phyloP scores from a whole-genome alignment of 2,329 filamentous ascomycete genomes.

The Incumbomyces lentus region DNA sequence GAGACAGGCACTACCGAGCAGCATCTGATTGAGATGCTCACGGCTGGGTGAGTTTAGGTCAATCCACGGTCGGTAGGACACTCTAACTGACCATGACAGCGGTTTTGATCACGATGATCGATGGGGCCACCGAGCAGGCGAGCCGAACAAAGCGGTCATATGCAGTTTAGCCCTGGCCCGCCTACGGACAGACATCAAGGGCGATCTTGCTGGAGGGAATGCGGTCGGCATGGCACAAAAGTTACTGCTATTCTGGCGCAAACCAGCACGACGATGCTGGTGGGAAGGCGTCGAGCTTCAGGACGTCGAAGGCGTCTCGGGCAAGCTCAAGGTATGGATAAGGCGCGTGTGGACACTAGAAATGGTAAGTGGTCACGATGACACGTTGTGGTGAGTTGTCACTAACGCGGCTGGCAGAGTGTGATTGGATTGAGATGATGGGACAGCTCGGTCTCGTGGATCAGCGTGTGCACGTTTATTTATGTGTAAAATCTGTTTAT shows the following conservation, averaged over 20 bases:
- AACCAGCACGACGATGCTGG: conserved; percentile 93
- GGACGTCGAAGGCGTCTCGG: conserved; percentile 79
- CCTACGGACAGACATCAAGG: conserved; percentile 77
- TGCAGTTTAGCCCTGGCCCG: conserved; percentile 91
- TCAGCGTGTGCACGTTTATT: neutral
- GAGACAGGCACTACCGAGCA: conserved; percentile 95
- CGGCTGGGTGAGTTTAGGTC: conserved; percentile 75
- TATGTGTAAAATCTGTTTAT: neutral
- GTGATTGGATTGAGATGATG: conserved; percentile 69
- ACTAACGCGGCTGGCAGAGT: conserved; percentile 42
- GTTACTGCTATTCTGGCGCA: conserved; percentile 92
- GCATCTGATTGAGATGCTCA: conserved; percentile 98
- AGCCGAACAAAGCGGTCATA: conserved; percentile 96
- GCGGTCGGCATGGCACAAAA: conserved; percentile 98
- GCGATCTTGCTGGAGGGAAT: conserved; percentile 62
- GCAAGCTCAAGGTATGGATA: conserved; percentile 95
- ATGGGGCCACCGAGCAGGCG: conserved; percentile 94
- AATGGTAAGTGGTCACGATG: conserved; percentile 51
- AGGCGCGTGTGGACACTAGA: conserved; percentile 95
- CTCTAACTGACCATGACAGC: conserved; percentile 37
- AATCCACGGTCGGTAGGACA: neutral
- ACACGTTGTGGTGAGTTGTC: neutral
- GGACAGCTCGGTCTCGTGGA: neutral
- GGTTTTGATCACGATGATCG: conserved; percentile 92
- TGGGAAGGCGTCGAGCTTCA: conserved; percentile 96